A percentile compares a stretch with the other conserved stretches of the same genome.
Conservation (phyloP, 805 yeast species). For the Teunomyces stri region DNA sequence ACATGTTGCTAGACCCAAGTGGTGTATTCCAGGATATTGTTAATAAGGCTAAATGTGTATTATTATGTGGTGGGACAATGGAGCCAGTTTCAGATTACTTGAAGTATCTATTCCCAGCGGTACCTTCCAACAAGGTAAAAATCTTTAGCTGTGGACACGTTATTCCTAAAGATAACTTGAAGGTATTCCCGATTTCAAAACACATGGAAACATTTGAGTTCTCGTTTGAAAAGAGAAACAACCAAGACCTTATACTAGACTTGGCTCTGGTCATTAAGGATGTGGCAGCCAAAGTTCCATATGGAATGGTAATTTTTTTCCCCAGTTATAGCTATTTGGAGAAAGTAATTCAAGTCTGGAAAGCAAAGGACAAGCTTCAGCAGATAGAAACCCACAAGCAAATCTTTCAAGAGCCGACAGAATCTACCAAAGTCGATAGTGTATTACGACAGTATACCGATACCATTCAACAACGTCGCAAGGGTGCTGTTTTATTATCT, state of each 20-base stretch:
- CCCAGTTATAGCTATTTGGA: constrained; percentile 79
- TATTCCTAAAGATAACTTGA: constrained; percentile 66
- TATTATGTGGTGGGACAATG: constrained; percentile 95
- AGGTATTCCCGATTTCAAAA: constrained; percentile 51
- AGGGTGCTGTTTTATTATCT: constrained; percentile 70
- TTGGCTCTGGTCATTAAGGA: constrained; percentile 51
- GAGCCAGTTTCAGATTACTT: constrained; percentile 77
- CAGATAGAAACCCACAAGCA: constrained; percentile 30
- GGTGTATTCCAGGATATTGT: constrained; percentile 64
- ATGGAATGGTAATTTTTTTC: constrained; percentile 77
- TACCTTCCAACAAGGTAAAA: constrained; percentile 36
- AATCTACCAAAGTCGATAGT: constrained; percentile 39
- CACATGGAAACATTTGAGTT: constrained; percentile 49
- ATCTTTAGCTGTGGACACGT: constrained; percentile 80
- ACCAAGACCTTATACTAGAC: constrained; percentile 40
- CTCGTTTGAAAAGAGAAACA: constrained; percentile 62
- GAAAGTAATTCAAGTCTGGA: constrained; percentile 55
- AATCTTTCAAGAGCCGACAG: constrained; percentile 56
- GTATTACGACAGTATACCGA: constrained; percentile 52
- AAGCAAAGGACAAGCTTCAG: constrained; percentile 33
- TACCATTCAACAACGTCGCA: constrained; percentile 27
- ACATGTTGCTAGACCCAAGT: constrained; percentile 78
- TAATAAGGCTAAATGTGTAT: constrained; percentile 62
- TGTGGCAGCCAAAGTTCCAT: constrained; percentile 51
- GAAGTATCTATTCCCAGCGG: constrained; percentile 62